Base-by-base conservation (phyloP, 352 stramenopile genomes). In the Aphanomyces astaci region DNA sequence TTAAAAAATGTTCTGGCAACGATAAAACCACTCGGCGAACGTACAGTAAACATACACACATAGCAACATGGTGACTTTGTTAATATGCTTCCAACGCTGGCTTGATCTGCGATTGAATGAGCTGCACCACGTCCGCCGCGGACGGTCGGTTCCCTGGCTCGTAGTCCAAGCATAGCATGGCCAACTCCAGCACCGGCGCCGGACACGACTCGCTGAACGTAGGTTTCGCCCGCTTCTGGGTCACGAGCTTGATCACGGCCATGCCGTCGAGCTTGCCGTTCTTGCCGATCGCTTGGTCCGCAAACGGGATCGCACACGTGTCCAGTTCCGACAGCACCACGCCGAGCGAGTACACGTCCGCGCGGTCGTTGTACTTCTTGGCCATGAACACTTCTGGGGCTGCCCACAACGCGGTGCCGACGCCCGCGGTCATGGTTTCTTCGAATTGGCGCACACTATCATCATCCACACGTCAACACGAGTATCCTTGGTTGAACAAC, bases 281-380 rank as follows among this genome's bases (percentile, higher is more conserved):
- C 51, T 45, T 52, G 49, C 49, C 49, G 19, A 60, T 31, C 22
- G 78, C 77, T 66, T 89, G 79, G 79, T 94, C 83, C 57, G 82
- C 87, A 74, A 90, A 94, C 70, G 86, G 86, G 60, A 92, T 80
- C 19, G 80, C 68, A 59, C 89, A 80, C 28, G 81, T 90, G 49
- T 94, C 86, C 10, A 94, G 66, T 69, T 94, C 86, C 31, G 81
- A 87, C 73, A 93, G 75, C 36, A 91, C 82, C 56, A 93, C 87
- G 30, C 84, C 84, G 45, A 93, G 91, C 52, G 86, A 94, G 72
- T 88, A 94, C 36, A 94, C 89, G 62, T 94, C 86, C 28, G 86
- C 83, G 70, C 90, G 90, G 70, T 92, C 86, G 33, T 84, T 90
- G 75, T 94, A 94, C 73, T 91, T 92, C 64, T 87, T 90, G 54